Percentiles rank a stretch among this genome's conserved stretches.
Evolutionary conservation across 1,139 yeast species (phyloP).

Genomic region (Pichia sp.): DNA sequence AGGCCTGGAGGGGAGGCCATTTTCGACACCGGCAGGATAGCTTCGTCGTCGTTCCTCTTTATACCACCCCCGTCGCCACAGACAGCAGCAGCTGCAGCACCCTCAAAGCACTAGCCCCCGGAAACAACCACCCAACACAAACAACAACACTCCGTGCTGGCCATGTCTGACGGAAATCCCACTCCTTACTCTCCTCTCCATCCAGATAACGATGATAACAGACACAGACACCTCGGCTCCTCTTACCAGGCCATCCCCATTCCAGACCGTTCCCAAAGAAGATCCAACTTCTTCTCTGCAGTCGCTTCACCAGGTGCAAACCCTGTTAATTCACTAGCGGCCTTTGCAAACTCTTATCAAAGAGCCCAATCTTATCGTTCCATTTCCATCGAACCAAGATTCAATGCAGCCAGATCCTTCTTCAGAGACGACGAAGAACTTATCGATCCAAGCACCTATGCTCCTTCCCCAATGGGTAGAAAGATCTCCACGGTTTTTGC

Average conservation of each 20-base stretch:
- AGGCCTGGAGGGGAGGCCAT: no score
- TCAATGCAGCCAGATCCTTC: slow-evolving; percentile 45
- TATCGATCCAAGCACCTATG: slow-evolving; percentile 71
- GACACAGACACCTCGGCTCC: background rate
- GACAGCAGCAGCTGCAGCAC: no score
- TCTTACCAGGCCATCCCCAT: slow-evolving; percentile 23
- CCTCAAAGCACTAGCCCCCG: no score
- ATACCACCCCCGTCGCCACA: no score
- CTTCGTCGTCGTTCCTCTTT: no score
- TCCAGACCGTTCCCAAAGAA: slow-evolving; percentile 16
- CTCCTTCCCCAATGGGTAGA: slow-evolving; percentile 64
- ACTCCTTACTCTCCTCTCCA: slow-evolving; percentile 13
- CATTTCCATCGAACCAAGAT: slow-evolving; percentile 50
- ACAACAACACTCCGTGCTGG: no score
- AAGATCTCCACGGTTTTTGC: slow-evolving; percentile 54
- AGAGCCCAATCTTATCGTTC: slow-evolving; percentile 73
- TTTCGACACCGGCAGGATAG: no score
- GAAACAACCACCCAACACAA: no score
- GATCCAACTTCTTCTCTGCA: slow-evolving; percentile 28
- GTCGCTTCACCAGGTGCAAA: slow-evolving; percentile 39
- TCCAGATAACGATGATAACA: slow-evolving; percentile 1
- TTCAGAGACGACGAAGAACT: slow-evolving; percentile 56
- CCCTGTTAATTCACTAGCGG: slow-evolving; percentile 52
- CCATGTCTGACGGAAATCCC: slow-evolving; percentile 6
- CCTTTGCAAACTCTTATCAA: slow-evolving; percentile 75